Percentiles rank a stretch among this genome's conserved stretches.
Evolutionary conservation across 2,329 filamentous ascomycete genomes (phyloP).

Genomic region (Cladophialophora chaetospira): DNA sequence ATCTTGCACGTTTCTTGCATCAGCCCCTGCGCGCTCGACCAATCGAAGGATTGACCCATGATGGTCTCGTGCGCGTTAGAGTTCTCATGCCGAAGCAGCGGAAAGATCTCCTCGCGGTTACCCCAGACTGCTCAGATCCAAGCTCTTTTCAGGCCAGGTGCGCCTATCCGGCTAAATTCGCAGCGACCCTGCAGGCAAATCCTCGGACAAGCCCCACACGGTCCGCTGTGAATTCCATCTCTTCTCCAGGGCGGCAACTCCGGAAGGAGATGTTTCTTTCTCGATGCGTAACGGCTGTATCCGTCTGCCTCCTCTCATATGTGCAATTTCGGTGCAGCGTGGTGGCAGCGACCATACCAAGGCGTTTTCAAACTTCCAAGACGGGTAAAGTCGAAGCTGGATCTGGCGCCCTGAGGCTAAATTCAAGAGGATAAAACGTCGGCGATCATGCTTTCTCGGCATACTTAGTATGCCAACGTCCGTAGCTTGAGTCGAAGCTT

Average conservation of each 20-base stretch:
- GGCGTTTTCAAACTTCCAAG: neutral
- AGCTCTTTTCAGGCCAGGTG: neutral
- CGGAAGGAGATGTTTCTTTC: no score
- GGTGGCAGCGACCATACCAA: neutral
- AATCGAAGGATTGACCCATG: slow-evolving; percentile 4
- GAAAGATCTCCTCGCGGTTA: neutral
- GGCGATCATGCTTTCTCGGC: neutral
- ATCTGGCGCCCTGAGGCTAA: neutral
- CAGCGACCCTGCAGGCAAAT: slow-evolving; percentile 5
- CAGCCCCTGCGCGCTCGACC: neutral
- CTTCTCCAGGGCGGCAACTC: neutral
- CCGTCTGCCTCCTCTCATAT: neutral
- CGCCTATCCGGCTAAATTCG: slow-evolving; percentile 13
- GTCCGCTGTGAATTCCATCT: neutral
- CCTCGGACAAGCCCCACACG: slow-evolving; percentile 7
- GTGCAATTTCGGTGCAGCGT: neutral
- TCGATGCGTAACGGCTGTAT: neutral
- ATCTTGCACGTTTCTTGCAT: neutral
- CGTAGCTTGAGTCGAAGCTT: neutral
- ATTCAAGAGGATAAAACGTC: neutral
- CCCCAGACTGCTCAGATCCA: slow-evolving; percentile 8
- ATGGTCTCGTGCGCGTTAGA: neutral
- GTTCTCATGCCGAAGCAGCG: neutral
- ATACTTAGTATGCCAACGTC: neutral
- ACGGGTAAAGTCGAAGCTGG: neutral